phyloP scores from a whole-genome alignment of 176 grass and related monocot genomes.

The Musa beccarii region DNA sequence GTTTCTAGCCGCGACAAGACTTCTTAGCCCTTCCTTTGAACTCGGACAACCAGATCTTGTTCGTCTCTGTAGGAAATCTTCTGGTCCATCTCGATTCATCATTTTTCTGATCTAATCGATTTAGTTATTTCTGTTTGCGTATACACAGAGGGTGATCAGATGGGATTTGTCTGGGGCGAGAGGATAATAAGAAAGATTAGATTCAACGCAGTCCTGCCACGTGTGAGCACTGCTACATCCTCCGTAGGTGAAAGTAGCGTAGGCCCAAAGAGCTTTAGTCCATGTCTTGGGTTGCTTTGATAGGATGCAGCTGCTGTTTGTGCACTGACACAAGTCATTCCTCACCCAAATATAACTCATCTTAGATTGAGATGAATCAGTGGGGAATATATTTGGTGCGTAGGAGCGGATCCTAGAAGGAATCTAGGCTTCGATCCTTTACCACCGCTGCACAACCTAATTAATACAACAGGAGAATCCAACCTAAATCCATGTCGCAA shows the following conservation, averaged over 20 bases:
- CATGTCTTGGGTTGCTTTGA: not conserved
- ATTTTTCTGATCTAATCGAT: too few relatives aligned
- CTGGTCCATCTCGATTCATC: too few relatives aligned
- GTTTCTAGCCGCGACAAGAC: not conserved
- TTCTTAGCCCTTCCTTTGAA: not conserved
- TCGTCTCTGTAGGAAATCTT: too few relatives aligned
- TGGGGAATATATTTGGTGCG: not conserved
- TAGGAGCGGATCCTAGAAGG: slow-evolving; percentile 1
- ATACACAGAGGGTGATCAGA: too few relatives aligned
- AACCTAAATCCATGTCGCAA: not conserved
- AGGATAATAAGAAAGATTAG: too few relatives aligned
- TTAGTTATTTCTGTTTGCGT: too few relatives aligned
- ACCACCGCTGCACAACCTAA: not conserved
- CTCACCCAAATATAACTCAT: not conserved
- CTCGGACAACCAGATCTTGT: not conserved
- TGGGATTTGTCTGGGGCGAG: too few relatives aligned
- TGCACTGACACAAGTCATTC: not conserved
- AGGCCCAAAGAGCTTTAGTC: not conserved
- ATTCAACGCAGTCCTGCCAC: too few relatives aligned
- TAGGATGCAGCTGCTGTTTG: not conserved
- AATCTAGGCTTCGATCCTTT: slow-evolving; percentile 1
- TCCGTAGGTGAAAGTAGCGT: too few relatives aligned
- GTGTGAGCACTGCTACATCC: too few relatives aligned
- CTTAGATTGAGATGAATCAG: slow-evolving; percentile 1
- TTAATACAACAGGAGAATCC: not conserved